Percentiles rank a stretch among this genome's conserved stretches.
Evolutionary conservation across 2,329 filamentous ascomycete species (phyloP).

Genomic region (Ramularia endophylla): DNA sequence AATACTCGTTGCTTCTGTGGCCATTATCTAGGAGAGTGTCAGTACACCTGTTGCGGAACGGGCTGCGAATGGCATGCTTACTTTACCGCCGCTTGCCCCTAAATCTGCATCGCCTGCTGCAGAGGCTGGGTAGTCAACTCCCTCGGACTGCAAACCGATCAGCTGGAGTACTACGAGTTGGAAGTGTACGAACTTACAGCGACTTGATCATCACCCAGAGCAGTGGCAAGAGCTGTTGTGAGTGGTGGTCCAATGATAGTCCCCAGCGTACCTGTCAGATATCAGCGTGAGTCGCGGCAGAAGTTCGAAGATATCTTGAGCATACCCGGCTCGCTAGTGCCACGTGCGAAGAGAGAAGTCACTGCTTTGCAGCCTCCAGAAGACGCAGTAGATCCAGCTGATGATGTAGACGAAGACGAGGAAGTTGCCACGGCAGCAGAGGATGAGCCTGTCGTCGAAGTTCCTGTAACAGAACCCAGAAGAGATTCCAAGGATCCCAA

Average conservation of each 20-base stretch:
- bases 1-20: slow-evolving; percentile 7
- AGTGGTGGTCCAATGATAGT: slow-evolving; percentile 16
- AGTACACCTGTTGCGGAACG: neutral
- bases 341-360: slow-evolving; percentile 55
- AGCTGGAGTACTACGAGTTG: neutral
- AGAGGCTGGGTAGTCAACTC: slow-evolving; percentile 25
- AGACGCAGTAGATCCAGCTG: slow-evolving; percentile 7
- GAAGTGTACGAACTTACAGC: slow-evolving; percentile 5
- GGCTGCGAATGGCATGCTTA: too few species aligned
- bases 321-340: slow-evolving; percentile 49
- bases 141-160: slow-evolving; percentile 10
- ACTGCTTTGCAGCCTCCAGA: slow-evolving; percentile 37
- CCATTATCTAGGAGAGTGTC: slow-evolving; percentile 9
- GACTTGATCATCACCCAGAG: slow-evolving; percentile 17
- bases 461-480: too few species aligned
- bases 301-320: slow-evolving; percentile 41
- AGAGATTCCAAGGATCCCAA: too few species aligned
- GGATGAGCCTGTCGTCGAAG: too few species aligned
- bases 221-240: slow-evolving; percentile 12
- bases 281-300: neutral
- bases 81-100: slow-evolving; percentile 20
- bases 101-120: slow-evolving; percentile 18
- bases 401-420: too few species aligned
- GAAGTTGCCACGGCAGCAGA: too few species aligned
- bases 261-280: neutral